Percentiles rank a stretch among this genome's conserved stretches.
Evolutionary conservation across 2,329 filamentous ascomycete genomes (phyloP).

Genomic region (Epichloe festucae): DNA sequence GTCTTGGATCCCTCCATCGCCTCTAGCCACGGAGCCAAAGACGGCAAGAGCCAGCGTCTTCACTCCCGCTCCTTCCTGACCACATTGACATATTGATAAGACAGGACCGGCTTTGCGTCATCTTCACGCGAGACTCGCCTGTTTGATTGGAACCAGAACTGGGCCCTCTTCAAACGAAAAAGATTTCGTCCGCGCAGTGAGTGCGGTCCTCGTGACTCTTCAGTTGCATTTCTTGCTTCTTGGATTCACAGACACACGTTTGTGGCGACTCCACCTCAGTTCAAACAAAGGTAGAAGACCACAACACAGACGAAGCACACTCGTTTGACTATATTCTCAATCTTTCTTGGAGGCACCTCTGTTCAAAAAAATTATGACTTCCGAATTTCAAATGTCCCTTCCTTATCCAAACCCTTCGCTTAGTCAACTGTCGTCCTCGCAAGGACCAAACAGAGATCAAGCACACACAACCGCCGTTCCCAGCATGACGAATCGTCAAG

Average conservation of each 20-base stretch:
- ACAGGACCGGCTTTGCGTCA: slow-evolving; percentile 2
- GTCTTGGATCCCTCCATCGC: not conserved
- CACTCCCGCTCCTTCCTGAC: slow-evolving; percentile 1
- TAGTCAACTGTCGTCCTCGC: slow-evolving; percentile 16
- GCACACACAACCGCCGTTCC: not conserved
- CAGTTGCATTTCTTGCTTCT: not conserved
- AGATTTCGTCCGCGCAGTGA: not conserved
- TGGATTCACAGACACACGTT: slow-evolving; percentile 3
- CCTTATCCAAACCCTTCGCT: slow-evolving; percentile 21
- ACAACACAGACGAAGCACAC: not conserved
- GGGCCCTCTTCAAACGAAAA: not conserved
- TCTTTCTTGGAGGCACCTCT: not conserved
- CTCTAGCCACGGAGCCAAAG: not conserved
- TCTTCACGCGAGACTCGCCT: slow-evolving; percentile 2
- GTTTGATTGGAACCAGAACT: not conserved
- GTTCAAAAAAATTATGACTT: slow-evolving; percentile 11
- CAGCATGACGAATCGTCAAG: not conserved
- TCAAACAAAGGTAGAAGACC: not conserved
- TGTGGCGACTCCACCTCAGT: not conserved
- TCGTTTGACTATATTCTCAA: not conserved
- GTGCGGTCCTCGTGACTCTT: not conserved
- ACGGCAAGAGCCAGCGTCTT: not conserved
- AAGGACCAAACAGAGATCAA: not conserved
- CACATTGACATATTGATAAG: not conserved
- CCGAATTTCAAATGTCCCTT: slow-evolving; percentile 18